Evolutionary conservation across 2,329 filamentous ascomycete species (phyloP).

Genomic region (Celoporthe dispersa): DNA sequence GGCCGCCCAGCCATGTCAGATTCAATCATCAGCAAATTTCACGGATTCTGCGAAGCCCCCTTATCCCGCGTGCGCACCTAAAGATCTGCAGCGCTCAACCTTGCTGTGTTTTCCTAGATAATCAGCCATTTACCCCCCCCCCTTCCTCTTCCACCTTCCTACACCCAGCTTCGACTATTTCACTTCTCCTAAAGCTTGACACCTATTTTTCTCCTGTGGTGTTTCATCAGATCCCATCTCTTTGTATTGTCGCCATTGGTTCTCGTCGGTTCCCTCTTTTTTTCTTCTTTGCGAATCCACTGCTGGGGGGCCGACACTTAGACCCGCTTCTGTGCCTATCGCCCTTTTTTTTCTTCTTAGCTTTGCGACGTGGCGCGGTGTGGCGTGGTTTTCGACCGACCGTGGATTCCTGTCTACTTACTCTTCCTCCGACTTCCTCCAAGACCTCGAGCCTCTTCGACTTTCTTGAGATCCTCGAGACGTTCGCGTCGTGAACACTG

Average conservation of each 20-base stretch:
- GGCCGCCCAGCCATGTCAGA: background rate
- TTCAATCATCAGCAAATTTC: slow-evolving; percentile 8
- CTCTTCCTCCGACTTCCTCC: background rate
- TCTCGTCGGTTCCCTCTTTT: background rate
- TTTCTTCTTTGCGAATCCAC: background rate
- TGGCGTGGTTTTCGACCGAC: slow-evolving; percentile 20
- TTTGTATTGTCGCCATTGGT: background rate
- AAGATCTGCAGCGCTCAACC: slow-evolving; percentile 15
- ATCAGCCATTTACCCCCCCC: background rate
- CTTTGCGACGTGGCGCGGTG: slow-evolving; percentile 13
- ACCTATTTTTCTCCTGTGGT: background rate
- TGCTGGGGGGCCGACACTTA: background rate
- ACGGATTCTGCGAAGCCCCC: background rate
- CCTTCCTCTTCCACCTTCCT: background rate
- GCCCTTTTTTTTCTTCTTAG: background rate
- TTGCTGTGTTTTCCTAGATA: slow-evolving; percentile 3
- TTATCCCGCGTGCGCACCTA: background rate
- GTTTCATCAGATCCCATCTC: background rate
- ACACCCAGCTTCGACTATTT: background rate
- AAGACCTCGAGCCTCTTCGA: slow-evolving; percentile 10
- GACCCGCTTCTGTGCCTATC: slow-evolving; percentile 20
- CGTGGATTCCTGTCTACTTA: background rate
- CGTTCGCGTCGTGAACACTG: background rate
- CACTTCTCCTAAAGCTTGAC: background rate
- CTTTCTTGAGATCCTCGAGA: slow-evolving; percentile 6